Evolutionary conservation across 768 basidiomycete species (phyloP), one percentile per base, ranked within the genome.

Genomic region (Pluteus cervinus): DNA sequence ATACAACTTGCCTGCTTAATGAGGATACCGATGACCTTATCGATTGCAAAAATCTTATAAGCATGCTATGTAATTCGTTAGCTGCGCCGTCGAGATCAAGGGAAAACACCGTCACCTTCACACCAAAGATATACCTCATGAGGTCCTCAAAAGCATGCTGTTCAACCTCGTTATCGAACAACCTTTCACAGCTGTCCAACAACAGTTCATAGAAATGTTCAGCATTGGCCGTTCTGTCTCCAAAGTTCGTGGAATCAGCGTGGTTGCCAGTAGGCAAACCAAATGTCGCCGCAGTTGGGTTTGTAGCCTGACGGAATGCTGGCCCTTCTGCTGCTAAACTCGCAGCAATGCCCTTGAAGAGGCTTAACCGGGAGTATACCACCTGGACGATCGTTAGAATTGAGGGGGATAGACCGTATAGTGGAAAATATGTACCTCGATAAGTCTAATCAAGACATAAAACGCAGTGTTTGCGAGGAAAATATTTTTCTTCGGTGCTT

Each of bases 141-240:
- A 86, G 86, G 48, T 99, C 96, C 60, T 98, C 94, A 54, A 93
- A 98, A 4, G 68, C 73, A 29, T 68, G 63, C 46, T 83, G 83
- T 50, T 99, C 96, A 16, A 98, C 69, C 55, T 96, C 89, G 46
- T 85, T 86, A 52, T 93, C 93, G 47, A 97, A 96, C 30, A 98
- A 57, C 42, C 81, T 75, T 56, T 99, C 96, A 54, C 87, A 89
- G 3, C 86, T 79, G 41, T 84, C 86, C 11, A 99, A 71, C 50
- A 92, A 63, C 39, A 91, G 69, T 33, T 82, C 81, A 49, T 97
- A 97, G 49, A 78, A 87, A 47, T 86, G 78, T 20, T 71, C 71
- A 4, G 78, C 70, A 8, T 75, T 66, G 14, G 71, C 58, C 16
- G 54, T 42, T 15, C 57, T 55, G 26, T 68, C 63, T 20, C 58